Conservation (phyloP, 2,329 filamentous ascomycete genomes). For the Colletotrichum theobromicola region DNA sequence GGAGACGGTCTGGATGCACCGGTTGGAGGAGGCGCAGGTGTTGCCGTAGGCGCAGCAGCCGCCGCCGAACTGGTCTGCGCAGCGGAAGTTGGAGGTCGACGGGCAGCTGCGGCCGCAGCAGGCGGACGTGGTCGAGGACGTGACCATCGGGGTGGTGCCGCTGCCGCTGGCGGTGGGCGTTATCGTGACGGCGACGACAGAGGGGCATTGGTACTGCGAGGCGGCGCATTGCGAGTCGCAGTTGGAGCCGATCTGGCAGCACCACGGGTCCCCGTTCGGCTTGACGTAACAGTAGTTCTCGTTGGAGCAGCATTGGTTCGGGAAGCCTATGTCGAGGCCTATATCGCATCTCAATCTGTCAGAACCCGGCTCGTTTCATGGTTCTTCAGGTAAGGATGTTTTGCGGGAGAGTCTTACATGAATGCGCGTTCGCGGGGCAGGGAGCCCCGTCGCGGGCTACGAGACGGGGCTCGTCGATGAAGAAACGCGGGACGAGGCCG, state of each 20-base stretch:
- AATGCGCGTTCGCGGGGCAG: constrained; percentile 8
- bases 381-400: background rate
- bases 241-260: constrained; percentile 48
- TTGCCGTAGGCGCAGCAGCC: constrained; percentile 54
- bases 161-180: background rate
- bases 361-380: background rate
- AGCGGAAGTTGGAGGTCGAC: constrained; percentile 47
- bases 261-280: constrained; percentile 34
- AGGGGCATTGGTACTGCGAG: constrained; percentile 36
- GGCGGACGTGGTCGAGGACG: constrained; percentile 29
- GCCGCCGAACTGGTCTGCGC: constrained; percentile 47
- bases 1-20: constrained; percentile 38
- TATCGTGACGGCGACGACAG: constrained; percentile 30
- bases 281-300: constrained; percentile 51
- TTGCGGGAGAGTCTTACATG: constrained; percentile 4
- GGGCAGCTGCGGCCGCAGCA: constrained; percentile 48
- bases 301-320: constrained; percentile 47
- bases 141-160: constrained; percentile 25
- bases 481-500: constrained; percentile 19
- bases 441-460: constrained; percentile 16
- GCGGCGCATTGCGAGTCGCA: constrained; percentile 46
- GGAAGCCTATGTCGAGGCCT: constrained; percentile 48
- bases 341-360: background rate
- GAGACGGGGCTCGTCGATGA: constrained; percentile 15
- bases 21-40: constrained; percentile 41